phyloP scores from a whole-genome alignment of 768 basidiomycete species.

The Leucocoprinus sp. region DNA sequence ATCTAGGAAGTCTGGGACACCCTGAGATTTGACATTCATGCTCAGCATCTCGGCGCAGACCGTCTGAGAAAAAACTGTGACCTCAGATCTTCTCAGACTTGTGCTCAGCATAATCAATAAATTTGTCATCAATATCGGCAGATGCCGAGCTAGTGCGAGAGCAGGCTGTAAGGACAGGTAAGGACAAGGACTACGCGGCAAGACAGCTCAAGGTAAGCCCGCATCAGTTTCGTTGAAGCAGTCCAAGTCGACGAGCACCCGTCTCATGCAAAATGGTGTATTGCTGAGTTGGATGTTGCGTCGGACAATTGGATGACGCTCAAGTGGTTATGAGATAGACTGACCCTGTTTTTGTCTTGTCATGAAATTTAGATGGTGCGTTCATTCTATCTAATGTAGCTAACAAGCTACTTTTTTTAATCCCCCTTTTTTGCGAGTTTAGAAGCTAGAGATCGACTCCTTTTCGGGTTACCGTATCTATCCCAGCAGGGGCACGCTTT shows the following conservation, averaged over 20 bases:
- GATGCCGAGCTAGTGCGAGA: constrained; percentile 3
- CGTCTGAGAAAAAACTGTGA: no score
- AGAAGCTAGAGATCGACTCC: constrained; percentile 98
- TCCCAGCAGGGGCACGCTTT: constrained; percentile 93
- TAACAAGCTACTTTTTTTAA: constrained; percentile 14
- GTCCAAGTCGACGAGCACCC: background rate
- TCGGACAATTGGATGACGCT: constrained; percentile 28
- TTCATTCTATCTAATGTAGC: constrained; percentile 9
- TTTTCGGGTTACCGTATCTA: constrained; percentile 98
- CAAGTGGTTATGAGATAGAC: no score
- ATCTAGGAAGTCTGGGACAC: no score
- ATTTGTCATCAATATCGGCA: constrained; percentile 1
- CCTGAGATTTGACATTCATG: no score
- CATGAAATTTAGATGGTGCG: constrained; percentile 47
- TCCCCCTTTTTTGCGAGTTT: constrained; percentile 17
- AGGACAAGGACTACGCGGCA: constrained; percentile 11
- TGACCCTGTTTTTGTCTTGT: no score
- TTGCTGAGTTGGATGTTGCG: constrained; percentile 34
- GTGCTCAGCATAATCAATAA: background rate
- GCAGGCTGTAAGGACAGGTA: constrained; percentile 10
- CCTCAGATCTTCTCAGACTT: no score
- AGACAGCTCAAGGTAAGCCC: constrained; percentile 15
- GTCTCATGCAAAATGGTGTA: constrained; percentile 11
- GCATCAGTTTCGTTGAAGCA: constrained; percentile 3
- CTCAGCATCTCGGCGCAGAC: no score